phyloP scores from a whole-genome alignment of 306 rosid genomes.

The Castanea crenata region DNA sequence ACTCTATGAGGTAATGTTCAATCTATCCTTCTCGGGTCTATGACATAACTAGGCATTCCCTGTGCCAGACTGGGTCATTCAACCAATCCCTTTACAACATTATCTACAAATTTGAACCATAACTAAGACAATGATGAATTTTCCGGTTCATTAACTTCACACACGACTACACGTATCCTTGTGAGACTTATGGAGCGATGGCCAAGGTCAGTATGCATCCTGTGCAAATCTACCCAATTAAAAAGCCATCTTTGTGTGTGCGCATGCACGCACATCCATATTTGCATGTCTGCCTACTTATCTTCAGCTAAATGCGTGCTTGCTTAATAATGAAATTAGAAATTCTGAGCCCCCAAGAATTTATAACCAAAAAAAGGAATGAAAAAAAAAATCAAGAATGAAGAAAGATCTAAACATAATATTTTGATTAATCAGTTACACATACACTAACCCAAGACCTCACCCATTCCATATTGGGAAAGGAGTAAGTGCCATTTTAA shows the following conservation, averaged over 20 bases:
- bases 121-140: background rate
- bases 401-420: background rate
- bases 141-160: background rate
- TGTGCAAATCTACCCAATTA: background rate
- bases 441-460: too few species aligned
- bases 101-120: background rate
- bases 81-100: background rate
- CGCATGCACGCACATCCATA: too few species aligned
- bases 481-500: too few species aligned
- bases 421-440: too few species aligned
- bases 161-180: background rate
- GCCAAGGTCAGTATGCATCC: background rate
- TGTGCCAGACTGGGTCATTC: background rate
- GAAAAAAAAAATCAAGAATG: background rate
- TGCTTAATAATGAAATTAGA: background rate
- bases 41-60: background rate
- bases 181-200: background rate
- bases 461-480: too few species aligned
- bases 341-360: background rate
- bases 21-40: background rate
- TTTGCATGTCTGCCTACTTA: background rate
- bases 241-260: too few species aligned
- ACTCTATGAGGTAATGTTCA: background rate
- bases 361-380: background rate
- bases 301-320: too few species aligned